Evolutionary conservation across 768 basidiomycete species (phyloP), one percentile per base, ranked within the genome.

Genomic region (Suillus lakei): DNA sequence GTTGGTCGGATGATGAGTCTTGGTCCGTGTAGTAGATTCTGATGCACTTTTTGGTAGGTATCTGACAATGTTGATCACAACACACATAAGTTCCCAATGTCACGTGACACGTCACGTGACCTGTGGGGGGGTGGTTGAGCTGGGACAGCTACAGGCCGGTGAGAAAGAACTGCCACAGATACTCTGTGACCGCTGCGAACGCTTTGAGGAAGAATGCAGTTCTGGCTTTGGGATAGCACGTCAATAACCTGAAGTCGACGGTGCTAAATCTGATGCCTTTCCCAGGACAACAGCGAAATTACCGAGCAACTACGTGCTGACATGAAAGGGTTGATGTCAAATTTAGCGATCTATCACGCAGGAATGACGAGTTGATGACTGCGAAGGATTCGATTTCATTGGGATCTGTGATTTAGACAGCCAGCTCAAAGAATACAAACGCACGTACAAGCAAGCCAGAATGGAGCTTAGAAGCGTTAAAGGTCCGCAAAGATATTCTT

Each of bases 371-470:
- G 73, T 81, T 98, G 39, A 90, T 94, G 86, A 83, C 84, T 0
- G 90, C 92, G n/a, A 89, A 91, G 70, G 97, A 99, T 70, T 84
- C 87, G 96, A 98, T 73, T 83, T 88, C 23, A 79, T 80, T 10
- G 81, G 88, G 46, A 93, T 96, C 65, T 88, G 86, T 16, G 91
- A 94, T 66, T 83, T 96, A 36, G 91, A 95, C 71, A 82, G 77
- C 48, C 93, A 95, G 72, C 81, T 92, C 34, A 92, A 91, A 75
- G 95, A 96, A 64, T 98, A 95, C 81, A 96, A 96, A 76, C 88
- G 90, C 73, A 96, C 95, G 79, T 99, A 97, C 73, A 96, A 98
- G 76, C 86, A 91, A 67, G 94, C 94, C 2, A 96, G 97, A 84
- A 96, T 95, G 0, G 98, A 99, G 78, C 79, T 99, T 63, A 85